Evolutionary conservation across 2,329 filamentous ascomycete genomes (phyloP).

Genomic region (Mycosphaerella arachidis): DNA sequence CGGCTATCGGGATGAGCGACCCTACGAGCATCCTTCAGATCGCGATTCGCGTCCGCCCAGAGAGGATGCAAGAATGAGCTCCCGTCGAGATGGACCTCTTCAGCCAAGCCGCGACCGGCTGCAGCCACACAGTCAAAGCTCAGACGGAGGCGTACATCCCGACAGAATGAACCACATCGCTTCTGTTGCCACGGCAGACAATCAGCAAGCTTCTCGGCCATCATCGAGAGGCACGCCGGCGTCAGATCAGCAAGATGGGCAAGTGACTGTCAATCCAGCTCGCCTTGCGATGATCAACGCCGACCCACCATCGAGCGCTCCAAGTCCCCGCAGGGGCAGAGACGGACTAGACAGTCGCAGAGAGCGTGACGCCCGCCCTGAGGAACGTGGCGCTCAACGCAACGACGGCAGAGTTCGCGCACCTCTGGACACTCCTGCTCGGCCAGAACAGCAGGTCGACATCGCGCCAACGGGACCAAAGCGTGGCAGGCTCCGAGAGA

Average conservation of each 20-base stretch:
- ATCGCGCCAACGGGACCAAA: constrained; percentile 52
- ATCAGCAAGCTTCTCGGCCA: constrained; percentile 7
- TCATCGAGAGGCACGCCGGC: constrained; percentile 3
- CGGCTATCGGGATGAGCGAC: constrained; percentile 20
- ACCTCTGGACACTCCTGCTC: constrained; percentile 15
- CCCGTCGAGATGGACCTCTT: constrained; percentile 14
- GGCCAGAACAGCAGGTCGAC: constrained; percentile 32
- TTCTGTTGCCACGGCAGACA: constrained; percentile 14
- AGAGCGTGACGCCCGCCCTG: constrained; percentile 21
- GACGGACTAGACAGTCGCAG: constrained; percentile 14
- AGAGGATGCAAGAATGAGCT: constrained; percentile 13
- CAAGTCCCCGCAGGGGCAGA: constrained; percentile 10
- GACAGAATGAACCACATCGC: constrained; percentile 18
- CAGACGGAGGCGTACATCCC: constrained; percentile 15
- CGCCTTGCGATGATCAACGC: constrained; percentile 40
- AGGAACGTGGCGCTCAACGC: constrained; percentile 23
- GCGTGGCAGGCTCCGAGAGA: constrained; percentile 46
- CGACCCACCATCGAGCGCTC: constrained; percentile 6
- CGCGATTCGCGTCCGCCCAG: constrained; percentile 15
- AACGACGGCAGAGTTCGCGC: constrained; percentile 25
- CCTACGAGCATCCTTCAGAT: constrained; percentile 11
- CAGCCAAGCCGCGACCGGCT: constrained; percentile 14
- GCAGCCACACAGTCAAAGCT: constrained; percentile 6
- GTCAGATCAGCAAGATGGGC: constrained; percentile 10
- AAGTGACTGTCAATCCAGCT: constrained; percentile 38